phyloP scores from a whole-genome alignment of 371 early-diverging fungal species.

The Nosema muscidifuracis region DNA sequence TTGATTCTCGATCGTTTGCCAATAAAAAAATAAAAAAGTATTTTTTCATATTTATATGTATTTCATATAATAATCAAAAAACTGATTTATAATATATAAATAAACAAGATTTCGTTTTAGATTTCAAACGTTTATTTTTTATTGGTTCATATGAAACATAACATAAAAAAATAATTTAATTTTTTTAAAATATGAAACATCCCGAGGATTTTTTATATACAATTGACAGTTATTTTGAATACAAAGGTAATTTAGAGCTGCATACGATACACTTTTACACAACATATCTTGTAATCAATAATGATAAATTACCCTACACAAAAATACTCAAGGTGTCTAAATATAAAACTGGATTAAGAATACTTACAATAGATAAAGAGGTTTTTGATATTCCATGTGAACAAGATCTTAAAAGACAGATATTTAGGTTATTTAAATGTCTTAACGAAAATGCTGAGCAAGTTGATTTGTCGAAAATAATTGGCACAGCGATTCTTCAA shows the following conservation, averaged over 20 bases:
- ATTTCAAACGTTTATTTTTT: too few species aligned
- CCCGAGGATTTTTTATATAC: neutral
- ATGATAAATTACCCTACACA: conserved; percentile 2
- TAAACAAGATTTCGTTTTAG: too few species aligned
- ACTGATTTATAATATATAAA: too few species aligned
- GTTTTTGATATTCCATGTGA: conserved; percentile 34
- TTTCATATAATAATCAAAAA: too few species aligned
- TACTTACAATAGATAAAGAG: neutral
- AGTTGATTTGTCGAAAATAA: conserved; percentile 14
- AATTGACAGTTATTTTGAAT: conserved; percentile 19
- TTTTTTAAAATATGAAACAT: too few species aligned
- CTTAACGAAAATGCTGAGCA: conserved; percentile 8
- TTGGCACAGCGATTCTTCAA: conserved; percentile 26
- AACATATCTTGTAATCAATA: neutral
- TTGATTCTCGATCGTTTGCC: too few species aligned
- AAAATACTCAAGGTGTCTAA: conserved; percentile 27
- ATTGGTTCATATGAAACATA: too few species aligned
- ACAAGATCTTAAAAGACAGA: conserved; percentile 14
- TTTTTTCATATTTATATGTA: too few species aligned
- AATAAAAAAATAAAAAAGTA: too few species aligned
- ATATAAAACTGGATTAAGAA: conserved; percentile 22
- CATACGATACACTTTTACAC: neutral
- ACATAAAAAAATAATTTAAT: too few species aligned
- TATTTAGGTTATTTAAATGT: conserved; percentile 33
- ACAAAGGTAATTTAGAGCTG: neutral